These are phyloP conservation scores for Rickenella mellea DNA, from an alignment of 768 basidiomycete species.

Conservation along the genomic window DNA sequence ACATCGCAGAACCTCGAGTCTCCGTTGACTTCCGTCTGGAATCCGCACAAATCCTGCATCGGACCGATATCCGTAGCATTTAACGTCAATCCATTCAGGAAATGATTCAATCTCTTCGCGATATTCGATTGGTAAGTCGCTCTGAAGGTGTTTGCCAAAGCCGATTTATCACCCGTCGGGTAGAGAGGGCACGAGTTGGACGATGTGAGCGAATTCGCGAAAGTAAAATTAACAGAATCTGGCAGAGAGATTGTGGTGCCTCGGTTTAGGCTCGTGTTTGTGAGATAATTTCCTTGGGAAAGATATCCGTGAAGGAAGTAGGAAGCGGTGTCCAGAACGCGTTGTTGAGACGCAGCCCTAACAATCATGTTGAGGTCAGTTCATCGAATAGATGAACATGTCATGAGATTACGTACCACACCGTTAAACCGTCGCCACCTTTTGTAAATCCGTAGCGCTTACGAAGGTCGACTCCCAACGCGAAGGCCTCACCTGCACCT, in stretches of 20 bases:
- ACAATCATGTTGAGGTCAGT: not conserved
- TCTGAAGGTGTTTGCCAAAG: constrained; percentile 20
- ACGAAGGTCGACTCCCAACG: constrained; percentile 28
- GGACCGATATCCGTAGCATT: constrained; percentile 25
- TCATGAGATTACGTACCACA: constrained; percentile 22
- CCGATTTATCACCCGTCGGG: constrained; percentile 19
- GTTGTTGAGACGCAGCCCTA: constrained; percentile 35
- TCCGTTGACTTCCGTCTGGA: constrained; percentile 26
- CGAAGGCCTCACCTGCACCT: constrained; percentile 30
- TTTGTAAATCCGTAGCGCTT: constrained; percentile 29
- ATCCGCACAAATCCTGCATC: constrained; percentile 37
- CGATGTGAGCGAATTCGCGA: constrained; percentile 33
- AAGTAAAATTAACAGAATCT: constrained; percentile 31
- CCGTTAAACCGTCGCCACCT: constrained; percentile 31
- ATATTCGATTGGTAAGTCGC: constrained; percentile 23
- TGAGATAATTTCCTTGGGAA: constrained; percentile 30
- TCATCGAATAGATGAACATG: not conserved
- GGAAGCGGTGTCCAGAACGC: constrained; percentile 30
- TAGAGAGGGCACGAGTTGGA: constrained; percentile 30
- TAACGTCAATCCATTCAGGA: constrained; percentile 26
- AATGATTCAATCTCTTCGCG: constrained; percentile 26
- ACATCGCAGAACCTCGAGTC: constrained; percentile 32
- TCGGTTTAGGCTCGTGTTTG: constrained; percentile 20
- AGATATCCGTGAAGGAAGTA: constrained; percentile 33
- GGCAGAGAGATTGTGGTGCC: constrained; percentile 26